Conservation (phyloP, 352 stramenopile species). For the Pythium pectinolyticum region DNA sequence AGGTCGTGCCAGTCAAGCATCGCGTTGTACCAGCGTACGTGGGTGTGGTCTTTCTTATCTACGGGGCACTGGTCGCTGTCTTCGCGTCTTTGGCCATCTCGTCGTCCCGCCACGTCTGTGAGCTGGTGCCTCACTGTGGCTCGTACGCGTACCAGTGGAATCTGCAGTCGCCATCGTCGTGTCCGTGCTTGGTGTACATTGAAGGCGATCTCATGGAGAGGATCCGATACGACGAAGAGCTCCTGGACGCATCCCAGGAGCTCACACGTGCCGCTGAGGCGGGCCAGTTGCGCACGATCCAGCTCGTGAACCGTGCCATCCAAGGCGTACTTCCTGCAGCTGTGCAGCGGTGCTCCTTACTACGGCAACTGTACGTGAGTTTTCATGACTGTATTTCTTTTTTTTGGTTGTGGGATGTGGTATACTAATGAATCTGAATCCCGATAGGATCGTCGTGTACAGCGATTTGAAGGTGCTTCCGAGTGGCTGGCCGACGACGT, state of each 20-base stretch:
- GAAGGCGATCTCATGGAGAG: constrained; percentile 28
- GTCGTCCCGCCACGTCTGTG: constrained; percentile 18
- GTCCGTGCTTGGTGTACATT: constrained; percentile 40
- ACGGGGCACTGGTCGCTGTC: constrained; percentile 25
- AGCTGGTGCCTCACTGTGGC: constrained; percentile 24
- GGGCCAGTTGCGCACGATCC: constrained; percentile 38
- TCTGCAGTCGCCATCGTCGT: constrained; percentile 22
- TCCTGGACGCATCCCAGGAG: constrained; percentile 27
- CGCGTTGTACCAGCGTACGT: constrained; percentile 23
- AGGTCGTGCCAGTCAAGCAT: not conserved
- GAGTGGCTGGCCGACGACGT: constrained; percentile 16
- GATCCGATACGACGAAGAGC: constrained; percentile 15
- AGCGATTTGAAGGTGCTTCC: constrained; percentile 21
- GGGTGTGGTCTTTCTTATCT: constrained; percentile 31
- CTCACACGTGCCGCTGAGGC: constrained; percentile 29
- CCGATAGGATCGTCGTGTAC: constrained; percentile 10
- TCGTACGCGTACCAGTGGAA: constrained; percentile 28
- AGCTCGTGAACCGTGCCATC: constrained; percentile 41
- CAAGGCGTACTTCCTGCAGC: constrained; percentile 24
- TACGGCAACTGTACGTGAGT: constrained; percentile 43
- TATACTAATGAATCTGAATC: not conserved
- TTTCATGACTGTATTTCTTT: not conserved
- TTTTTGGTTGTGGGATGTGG: not conserved
- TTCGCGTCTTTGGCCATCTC: constrained; percentile 25
- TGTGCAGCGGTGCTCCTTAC: constrained; percentile 31